These are phyloP conservation scores for Naganishia vishniacii DNA, from an alignment of 768 basidiomycete genomes.

Conservation along the genomic window DNA sequence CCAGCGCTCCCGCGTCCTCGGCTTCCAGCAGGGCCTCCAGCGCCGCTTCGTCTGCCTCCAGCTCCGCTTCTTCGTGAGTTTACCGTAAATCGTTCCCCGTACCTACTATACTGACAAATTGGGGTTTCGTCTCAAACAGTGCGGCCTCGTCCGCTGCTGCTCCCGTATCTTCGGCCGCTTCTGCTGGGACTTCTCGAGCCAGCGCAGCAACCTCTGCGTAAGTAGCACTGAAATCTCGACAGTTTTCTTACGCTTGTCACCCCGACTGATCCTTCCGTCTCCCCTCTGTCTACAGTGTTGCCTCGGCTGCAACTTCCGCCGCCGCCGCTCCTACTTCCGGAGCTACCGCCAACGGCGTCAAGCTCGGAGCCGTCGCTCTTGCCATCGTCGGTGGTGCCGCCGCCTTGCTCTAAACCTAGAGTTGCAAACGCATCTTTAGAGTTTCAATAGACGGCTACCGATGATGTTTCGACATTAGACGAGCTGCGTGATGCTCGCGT, in stretches of 20 bases:
- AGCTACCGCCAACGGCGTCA: not conserved
- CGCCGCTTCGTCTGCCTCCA: not conserved
- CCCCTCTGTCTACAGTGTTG: too few species aligned
- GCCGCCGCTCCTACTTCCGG: not conserved
- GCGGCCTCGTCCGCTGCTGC: not conserved
- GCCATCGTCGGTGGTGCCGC: conserved; percentile 21
- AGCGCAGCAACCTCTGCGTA: not conserved
- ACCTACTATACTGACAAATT: too few species aligned
- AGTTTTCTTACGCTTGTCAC: too few species aligned
- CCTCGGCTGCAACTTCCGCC: not conserved
- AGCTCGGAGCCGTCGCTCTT: conserved; percentile 21
- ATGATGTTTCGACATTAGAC: too few species aligned
- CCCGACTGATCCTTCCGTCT: too few species aligned
- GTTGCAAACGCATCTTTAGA: not conserved
- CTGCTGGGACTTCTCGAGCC: not conserved
- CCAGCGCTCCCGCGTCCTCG: not conserved
- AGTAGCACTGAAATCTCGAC: not conserved
- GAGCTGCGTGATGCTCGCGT: too few species aligned
- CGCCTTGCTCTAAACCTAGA: conserved; percentile 7
- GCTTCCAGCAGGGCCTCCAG: not conserved
- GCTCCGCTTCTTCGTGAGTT: not conserved
- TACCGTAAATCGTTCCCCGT: too few species aligned
- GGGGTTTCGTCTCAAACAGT: too few species aligned
- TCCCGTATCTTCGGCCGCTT: not conserved
- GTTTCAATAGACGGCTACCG: not conserved